Percentiles rank a stretch among this genome's conserved stretches.
phyloP scores from a whole-genome alignment of 768 basidiomycete genomes.

The Heimioporus sp. region DNA sequence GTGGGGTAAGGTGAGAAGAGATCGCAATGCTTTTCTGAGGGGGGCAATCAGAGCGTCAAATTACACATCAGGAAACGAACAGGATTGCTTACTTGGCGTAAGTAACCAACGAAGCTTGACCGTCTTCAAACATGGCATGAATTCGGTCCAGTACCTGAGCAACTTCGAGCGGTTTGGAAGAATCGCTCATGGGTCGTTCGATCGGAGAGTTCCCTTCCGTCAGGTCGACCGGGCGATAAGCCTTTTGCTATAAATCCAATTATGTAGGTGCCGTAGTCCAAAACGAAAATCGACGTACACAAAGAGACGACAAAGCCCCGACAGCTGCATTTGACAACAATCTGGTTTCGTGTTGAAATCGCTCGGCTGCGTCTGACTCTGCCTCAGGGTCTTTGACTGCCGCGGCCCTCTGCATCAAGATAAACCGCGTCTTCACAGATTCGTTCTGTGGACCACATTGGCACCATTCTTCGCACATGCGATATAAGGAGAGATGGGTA shows the following conservation, averaged over 20 bases:
- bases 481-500: conserved; percentile 77
- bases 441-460: conserved; percentile 77
- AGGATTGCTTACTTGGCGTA: conserved; percentile 60
- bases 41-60: no score
- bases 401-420: conserved; percentile 68
- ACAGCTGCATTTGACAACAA: conserved; percentile 77
- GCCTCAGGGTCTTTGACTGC: conserved; percentile 52
- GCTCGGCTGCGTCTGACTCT: conserved; percentile 51
- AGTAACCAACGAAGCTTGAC: conserved; percentile 45
- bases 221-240: conserved; percentile 65
- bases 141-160: conserved; percentile 59
- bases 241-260: conserved; percentile 59
- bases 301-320: conserved; percentile 85
- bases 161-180: conserved; percentile 52
- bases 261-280: background rate
- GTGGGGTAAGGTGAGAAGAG: conserved; percentile 58
- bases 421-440: conserved; percentile 63
- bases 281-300: conserved; percentile 52
- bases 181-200: conserved; percentile 52
- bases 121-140: conserved; percentile 64
- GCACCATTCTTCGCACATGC: conserved; percentile 93
- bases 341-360: conserved; percentile 68
- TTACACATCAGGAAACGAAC: background rate
- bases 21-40: conserved; percentile 78
- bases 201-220: conserved; percentile 57